Evolutionary conservation across 192 early-diverging fungal genomes (phyloP), one percentile per base, ranked within the genome.

Genomic region (Geranomyces michiganensis): DNA sequence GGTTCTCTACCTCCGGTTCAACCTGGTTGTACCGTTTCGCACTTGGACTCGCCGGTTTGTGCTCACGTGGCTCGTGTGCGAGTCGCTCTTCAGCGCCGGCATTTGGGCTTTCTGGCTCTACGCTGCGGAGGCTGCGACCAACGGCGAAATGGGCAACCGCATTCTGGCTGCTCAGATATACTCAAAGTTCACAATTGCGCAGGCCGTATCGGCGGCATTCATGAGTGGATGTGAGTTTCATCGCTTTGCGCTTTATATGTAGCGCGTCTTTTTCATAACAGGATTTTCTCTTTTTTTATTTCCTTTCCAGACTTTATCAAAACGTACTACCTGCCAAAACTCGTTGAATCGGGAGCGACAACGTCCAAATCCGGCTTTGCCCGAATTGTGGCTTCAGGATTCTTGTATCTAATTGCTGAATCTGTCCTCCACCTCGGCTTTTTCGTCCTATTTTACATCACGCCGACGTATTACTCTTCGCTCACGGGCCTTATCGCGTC

Each of bases 1-100:
- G 70, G 61, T 72, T 22, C 61, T 72, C 14, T 72, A 32, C 22
- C 45, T 64, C n/a, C 43, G 70, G 8, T 72, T 72, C 70, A 64
- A 62, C 61, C 26, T 64, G 26, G 70, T 72, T 6, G 51, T 60
- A 27, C 70, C 60, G 8, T 72, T 72, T 61, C 22, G 49, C 7
- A 33, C 17, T 7, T 64, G 22, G 46, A 21, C 64, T 13, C 44
- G 51, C 10, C 10, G 21, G 21, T 24, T 72, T 21, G 49, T 36
- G 19, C 26, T 47, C 4, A 19, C 32, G n/a, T 72, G 70, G 70
- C 47, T 72, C 15, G n/a, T 14, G 21, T 45, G 64, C 22, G 70
- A 72, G 30, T 64, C 46, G 7, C 22, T 72, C 15, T 17, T 30
- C 44, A 30, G 36, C 7, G 17, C 17, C 14, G 70, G 45, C 4